Conservation (phyloP, 768 basidiomycete genomes). For the Calvatia gigantea region DNA sequence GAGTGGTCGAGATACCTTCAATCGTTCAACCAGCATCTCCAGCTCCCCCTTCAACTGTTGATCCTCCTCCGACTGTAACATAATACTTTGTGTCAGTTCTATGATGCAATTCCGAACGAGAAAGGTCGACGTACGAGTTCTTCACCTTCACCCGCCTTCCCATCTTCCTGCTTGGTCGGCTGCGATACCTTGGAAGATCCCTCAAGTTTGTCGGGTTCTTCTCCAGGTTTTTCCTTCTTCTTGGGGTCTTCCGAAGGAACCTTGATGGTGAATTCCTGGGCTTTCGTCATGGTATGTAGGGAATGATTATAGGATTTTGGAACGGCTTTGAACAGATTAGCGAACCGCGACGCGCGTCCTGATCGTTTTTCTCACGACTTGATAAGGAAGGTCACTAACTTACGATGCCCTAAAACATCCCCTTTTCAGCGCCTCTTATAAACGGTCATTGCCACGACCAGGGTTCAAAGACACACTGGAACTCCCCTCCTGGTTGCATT, state of each 20-base stretch:
- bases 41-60: constrained; percentile 88
- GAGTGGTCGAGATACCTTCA: constrained; percentile 57
- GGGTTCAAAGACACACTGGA: no score
- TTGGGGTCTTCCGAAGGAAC: constrained; percentile 75
- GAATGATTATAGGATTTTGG: constrained; percentile 11
- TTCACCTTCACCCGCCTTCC: constrained; percentile 58
- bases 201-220: constrained; percentile 28
- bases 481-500: no score
- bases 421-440: no score
- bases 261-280: constrained; percentile 54
- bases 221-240: constrained; percentile 58
- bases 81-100: constrained; percentile 6
- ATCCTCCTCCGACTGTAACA: constrained; percentile 87
- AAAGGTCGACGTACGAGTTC: constrained; percentile 65
- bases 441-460: no score
- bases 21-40: constrained; percentile 93
- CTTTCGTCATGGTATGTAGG: constrained; percentile 47
- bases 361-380: constrained; percentile 27
- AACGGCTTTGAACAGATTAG: constrained; percentile 12
- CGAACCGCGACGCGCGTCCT: constrained; percentile 57
- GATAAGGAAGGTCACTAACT: constrained; percentile 5
- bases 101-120: background rate
- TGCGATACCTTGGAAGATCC: constrained; percentile 54
- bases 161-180: constrained; percentile 45
- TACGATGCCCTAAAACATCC: no score